Conservation (phyloP, 805 yeast species). For the Jamesozyma hellenica region DNA sequence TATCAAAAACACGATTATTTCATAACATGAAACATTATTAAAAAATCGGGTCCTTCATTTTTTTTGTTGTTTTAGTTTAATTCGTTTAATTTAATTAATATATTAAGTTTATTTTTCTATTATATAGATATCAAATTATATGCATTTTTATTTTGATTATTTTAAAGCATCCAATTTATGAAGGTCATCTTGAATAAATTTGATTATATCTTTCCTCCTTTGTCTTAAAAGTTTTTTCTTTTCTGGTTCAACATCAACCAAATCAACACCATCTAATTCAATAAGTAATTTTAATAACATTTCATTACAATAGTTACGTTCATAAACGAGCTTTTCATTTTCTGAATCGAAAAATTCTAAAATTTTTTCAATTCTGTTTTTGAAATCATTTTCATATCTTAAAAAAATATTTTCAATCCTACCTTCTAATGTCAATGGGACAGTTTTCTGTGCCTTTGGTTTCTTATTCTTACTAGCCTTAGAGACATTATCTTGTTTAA, state of each 20-base stretch:
- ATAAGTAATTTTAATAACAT: constrained; percentile 55
- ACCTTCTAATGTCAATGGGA: constrained; percentile 19
- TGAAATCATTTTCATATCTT: constrained; percentile 22
- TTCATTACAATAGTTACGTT: constrained; percentile 53
- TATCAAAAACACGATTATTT: not conserved
- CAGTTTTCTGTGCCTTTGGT: constrained; percentile 10
- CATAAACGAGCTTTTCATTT: constrained; percentile 31
- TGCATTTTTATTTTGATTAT: not conserved
- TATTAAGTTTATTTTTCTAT: not conserved
- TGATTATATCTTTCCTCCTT: constrained; percentile 50
- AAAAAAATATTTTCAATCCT: constrained; percentile 18
- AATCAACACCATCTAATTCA: constrained; percentile 55
- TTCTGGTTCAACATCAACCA: constrained; percentile 31
- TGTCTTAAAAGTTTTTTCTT: constrained; percentile 40
- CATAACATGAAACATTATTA: not conserved
- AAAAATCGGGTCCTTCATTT: not conserved
- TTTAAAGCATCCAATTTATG: constrained; percentile 39
- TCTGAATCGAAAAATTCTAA: constrained; percentile 13
- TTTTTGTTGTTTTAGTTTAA: not conserved
- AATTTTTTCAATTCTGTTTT: constrained; percentile 14
- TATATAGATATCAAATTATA: too few species aligned
- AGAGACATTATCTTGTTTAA: not conserved
- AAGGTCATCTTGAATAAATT: constrained; percentile 49
- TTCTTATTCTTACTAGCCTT: constrained; percentile 6
- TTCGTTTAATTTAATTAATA: not conserved